Conservation (phyloP, 1,284 basidiomycete genomes). For the Moesziomyces antarcticus region DNA sequence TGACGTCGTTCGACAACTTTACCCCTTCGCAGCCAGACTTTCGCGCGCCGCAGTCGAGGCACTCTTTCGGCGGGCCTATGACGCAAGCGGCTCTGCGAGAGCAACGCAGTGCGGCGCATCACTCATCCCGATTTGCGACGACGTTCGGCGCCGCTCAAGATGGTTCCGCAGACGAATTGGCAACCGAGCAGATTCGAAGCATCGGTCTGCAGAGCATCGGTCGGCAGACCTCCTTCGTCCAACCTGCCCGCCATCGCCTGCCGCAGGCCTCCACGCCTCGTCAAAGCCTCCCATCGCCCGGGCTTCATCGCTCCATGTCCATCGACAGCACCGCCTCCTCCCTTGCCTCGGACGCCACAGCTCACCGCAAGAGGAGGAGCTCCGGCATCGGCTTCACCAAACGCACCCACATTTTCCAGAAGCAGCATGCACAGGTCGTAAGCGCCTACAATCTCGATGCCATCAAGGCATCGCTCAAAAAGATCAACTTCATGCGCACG, state of each 20-base stretch:
- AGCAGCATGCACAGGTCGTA: constrained; percentile 10
- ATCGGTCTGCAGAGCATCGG: constrained; percentile 16
- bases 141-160: no score
- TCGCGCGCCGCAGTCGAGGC: constrained; percentile 3
- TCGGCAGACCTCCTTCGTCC: constrained; percentile 21
- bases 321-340: constrained; percentile 15
- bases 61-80: constrained; percentile 20
- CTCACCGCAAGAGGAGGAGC: not conserved
- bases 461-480: constrained; percentile 4
- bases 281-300: not conserved
- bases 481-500: constrained; percentile 6
- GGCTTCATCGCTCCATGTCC: constrained; percentile 14
- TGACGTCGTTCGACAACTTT: not conserved
- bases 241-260: constrained; percentile 8
- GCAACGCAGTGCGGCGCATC: not conserved
- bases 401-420: constrained; percentile 18
- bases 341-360: not conserved
- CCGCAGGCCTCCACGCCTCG: constrained; percentile 10
- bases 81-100: not conserved
- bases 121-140: not conserved
- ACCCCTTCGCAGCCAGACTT: not conserved
- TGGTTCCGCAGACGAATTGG: constrained; percentile 7
- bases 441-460: not conserved
- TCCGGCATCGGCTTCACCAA: constrained; percentile 14
- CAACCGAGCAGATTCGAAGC: constrained; percentile 21